These are phyloP conservation scores for Ceratorhiza oryzae-sativae DNA, from an alignment of 1,284 basidiomycete genomes.

Conservation along the genomic window DNA sequence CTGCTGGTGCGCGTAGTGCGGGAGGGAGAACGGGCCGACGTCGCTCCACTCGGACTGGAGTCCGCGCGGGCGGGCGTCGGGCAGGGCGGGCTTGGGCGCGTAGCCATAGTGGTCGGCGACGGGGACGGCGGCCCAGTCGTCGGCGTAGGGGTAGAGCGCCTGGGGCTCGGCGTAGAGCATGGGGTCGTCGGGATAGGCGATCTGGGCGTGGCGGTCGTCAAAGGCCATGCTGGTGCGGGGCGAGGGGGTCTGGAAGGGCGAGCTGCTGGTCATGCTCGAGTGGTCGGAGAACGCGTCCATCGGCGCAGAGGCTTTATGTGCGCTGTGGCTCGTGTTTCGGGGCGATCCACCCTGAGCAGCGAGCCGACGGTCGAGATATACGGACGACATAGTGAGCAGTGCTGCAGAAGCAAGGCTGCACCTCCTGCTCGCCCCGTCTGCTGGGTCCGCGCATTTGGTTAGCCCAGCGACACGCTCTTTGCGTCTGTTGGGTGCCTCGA, in stretches of 20 bases:
- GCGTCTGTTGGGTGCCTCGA: conserved; percentile 40
- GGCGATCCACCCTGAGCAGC: conserved; percentile 29
- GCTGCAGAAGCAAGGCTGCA: conserved; percentile 35
- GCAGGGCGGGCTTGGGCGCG: conserved; percentile 11
- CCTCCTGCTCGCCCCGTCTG: too few species aligned
- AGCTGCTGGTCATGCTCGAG: conserved; percentile 18
- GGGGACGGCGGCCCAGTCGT: conserved; percentile 13
- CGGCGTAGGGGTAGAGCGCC: conserved; percentile 33
- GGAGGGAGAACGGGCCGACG: conserved; percentile 27
- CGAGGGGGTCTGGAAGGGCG: conserved; percentile 28
- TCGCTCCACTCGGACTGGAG: conserved; percentile 46
- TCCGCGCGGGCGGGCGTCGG: conserved; percentile 48
- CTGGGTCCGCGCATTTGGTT: conserved; percentile 32
- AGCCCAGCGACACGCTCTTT: conserved; percentile 24
- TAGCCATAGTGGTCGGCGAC: conserved; percentile 11
- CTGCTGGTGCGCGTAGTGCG: conserved; percentile 31
- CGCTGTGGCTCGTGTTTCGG: conserved; percentile 32
- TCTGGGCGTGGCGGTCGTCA: conserved; percentile 23
- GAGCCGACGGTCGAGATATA: conserved; percentile 33
- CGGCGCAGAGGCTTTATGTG: neutral
- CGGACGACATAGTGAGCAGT: conserved; percentile 17
- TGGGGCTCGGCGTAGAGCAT: conserved; percentile 38
- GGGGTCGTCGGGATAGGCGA: conserved; percentile 29
- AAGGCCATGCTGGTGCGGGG: conserved; percentile 36
- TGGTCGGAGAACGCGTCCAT: conserved; percentile 5